Conservation (phyloP, 495 filamentous ascomycete species). For the Ascodesmis nigricans region DNA sequence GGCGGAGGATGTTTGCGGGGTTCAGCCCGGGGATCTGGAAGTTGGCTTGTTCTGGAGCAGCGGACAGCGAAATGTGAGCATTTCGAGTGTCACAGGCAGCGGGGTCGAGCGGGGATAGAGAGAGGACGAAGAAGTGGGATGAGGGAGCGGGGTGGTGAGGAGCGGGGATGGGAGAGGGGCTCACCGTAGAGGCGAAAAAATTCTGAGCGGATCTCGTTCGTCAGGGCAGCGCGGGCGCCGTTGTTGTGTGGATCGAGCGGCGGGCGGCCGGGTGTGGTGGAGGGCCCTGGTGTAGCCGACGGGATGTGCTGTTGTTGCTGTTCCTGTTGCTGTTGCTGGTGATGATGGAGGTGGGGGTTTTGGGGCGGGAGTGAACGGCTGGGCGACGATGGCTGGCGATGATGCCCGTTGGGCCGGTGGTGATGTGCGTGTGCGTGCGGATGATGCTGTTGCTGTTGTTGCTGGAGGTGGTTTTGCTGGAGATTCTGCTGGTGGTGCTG, state of each 20-base stretch:
- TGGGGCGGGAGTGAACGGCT: too few species aligned
- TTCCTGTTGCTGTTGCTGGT: neutral
- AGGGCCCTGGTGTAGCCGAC: too few species aligned
- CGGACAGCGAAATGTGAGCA: too few species aligned
- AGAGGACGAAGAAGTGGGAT: too few species aligned
- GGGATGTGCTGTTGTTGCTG: too few species aligned
- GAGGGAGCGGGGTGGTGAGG: too few species aligned
- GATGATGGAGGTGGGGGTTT: too few species aligned
- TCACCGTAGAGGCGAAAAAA: constrained; percentile 7
- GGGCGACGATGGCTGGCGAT: neutral
- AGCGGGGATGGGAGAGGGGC: too few species aligned
- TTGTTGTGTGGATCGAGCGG: constrained; percentile 6
- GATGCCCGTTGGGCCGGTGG: neutral
- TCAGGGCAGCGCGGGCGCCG: constrained; percentile 5
- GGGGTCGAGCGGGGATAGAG: too few species aligned
- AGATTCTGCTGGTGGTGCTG: too few species aligned
- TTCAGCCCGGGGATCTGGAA: constrained; percentile 6
- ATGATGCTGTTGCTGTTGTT: neutral
- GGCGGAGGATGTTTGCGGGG: constrained; percentile 4
- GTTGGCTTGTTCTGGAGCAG: constrained; percentile 1
- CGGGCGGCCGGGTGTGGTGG: too few species aligned
- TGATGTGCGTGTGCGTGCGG: neutral
- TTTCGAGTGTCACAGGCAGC: too few species aligned
- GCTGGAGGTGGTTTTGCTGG: neutral
- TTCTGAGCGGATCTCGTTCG: constrained; percentile 5